Percentiles rank a stretch among this genome's conserved stretches.
phyloP scores from a whole-genome alignment of 2,329 filamentous ascomycete genomes.

The Ceratocystis harringtonii region DNA sequence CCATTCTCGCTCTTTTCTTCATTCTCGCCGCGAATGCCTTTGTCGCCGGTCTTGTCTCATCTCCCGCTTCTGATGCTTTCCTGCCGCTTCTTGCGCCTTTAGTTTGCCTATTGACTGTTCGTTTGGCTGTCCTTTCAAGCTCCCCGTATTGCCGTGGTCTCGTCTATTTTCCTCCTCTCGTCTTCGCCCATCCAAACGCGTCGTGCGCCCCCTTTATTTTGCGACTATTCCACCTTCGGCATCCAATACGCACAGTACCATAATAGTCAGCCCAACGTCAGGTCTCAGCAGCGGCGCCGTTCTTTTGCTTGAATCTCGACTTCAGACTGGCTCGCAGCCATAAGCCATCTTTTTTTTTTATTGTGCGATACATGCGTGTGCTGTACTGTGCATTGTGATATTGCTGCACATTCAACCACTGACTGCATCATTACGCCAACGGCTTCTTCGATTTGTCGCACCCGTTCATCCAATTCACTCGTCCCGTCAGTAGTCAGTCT shows the following conservation, averaged over 20 bases:
- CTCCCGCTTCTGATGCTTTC: not conserved
- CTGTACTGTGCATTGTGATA: too few relatives aligned
- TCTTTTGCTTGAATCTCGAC: not conserved
- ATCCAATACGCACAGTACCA: not conserved
- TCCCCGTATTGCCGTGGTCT: too few relatives aligned
- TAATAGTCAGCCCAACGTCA: too few relatives aligned
- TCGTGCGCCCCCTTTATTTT: constrained; percentile 10
- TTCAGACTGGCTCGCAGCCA: not conserved
- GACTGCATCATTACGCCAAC: too few relatives aligned
- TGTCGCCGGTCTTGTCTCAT: not conserved
- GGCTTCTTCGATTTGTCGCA: too few relatives aligned
- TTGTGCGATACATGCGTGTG: too few relatives aligned
- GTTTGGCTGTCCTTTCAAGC: too few relatives aligned
- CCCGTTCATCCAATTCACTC: too few relatives aligned
- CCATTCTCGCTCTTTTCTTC: not conserved
- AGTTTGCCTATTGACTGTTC: not conserved
- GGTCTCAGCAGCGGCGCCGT: not conserved
- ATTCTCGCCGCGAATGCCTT: not conserved
- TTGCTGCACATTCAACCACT: too few relatives aligned
- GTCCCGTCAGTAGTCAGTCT: too few relatives aligned
- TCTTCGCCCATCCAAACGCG: not conserved
- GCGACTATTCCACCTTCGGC: constrained; percentile 9
- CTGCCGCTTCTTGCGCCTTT: not conserved
- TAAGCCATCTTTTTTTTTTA: too few relatives aligned
- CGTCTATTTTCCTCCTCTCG: not conserved